Evolutionary conservation across 108 stramenopile species (phyloP).

Genomic region (Cyclotella baltica): DNA sequence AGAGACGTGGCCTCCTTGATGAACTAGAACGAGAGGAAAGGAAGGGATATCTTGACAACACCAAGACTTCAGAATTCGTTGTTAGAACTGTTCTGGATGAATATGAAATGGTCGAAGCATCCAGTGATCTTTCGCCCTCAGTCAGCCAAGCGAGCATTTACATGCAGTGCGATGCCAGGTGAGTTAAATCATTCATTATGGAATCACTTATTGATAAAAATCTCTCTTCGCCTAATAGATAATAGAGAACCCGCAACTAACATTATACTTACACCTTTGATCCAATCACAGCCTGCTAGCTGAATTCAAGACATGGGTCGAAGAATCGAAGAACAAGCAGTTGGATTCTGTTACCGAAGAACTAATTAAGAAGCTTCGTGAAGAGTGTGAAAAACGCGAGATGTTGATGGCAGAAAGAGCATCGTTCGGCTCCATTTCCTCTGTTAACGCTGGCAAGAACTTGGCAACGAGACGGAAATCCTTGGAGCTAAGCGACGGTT

Average conservation of each 20-base stretch:
- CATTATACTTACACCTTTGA: neutral
- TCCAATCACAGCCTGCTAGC: neutral
- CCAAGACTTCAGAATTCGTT: conserved; percentile 16
- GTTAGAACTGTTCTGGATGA: conserved; percentile 25
- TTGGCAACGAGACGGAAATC: conserved; percentile 12
- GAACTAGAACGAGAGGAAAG: neutral
- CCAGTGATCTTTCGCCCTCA: conserved; percentile 8
- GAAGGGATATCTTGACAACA: conserved; percentile 8
- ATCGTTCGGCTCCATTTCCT: conserved; percentile 2
- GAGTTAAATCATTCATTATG: no score
- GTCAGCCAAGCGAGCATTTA: neutral
- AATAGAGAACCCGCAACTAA: no score
- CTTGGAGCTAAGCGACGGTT: neutral
- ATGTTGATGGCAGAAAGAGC: neutral
- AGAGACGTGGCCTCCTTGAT: conserved; percentile 1
- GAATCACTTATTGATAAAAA: no score
- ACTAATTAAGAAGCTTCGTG: conserved; percentile 8
- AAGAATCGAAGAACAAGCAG: conserved; percentile 14
- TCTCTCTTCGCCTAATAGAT: neutral
- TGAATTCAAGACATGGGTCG: conserved; percentile 28
- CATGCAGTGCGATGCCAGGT: conserved; percentile 12
- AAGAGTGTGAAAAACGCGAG: conserved; percentile 4
- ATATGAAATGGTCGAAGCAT: conserved; percentile 22
- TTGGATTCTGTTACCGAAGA: conserved; percentile 13
- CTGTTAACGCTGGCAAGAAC: neutral